These are phyloP conservation scores for Plasmodium relictum DNA, from an alignment of 169 alveolate genomes.

Conservation along the genomic window DNA sequence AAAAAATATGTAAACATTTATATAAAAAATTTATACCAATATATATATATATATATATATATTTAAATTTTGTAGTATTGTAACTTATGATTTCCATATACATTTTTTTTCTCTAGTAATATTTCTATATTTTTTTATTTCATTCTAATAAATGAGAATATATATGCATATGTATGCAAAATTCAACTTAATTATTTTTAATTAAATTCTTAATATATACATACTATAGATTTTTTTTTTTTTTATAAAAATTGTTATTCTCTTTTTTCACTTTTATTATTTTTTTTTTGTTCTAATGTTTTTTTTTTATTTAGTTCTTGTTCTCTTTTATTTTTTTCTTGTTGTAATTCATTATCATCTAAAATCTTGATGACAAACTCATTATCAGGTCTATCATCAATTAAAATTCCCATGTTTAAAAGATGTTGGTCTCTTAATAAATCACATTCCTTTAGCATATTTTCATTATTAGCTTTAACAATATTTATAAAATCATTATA, in stretches of 20 bases:
- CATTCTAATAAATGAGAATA: too few species aligned
- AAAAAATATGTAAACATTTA: too few species aligned
- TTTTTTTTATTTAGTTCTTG: constrained; percentile 85
- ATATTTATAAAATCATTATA: constrained; percentile 57
- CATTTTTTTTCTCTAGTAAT: too few species aligned
- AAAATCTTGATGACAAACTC: constrained; percentile 88
- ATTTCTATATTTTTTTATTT: too few species aligned
- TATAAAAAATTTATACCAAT: too few species aligned
- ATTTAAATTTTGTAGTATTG: too few species aligned
- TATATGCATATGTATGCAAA: not conserved
- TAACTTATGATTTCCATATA: too few species aligned
- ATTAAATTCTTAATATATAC: not conserved
- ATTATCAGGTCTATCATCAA: constrained; percentile 94
- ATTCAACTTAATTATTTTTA: not conserved
- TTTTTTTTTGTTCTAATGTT: constrained; percentile 66
- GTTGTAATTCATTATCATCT: constrained; percentile 86
- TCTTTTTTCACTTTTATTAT: not conserved
- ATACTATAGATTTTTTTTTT: not conserved
- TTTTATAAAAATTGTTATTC: not conserved
- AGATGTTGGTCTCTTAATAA: constrained; percentile 94
- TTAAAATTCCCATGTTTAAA: constrained; percentile 91
- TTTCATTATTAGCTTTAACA: constrained; percentile 75
- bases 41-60: too few species aligned
- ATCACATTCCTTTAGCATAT: constrained; percentile 91
- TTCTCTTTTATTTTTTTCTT: constrained; percentile 80